Conservation (phyloP, 2,329 filamentous ascomycete genomes). For the Diplodia mutila region DNA sequence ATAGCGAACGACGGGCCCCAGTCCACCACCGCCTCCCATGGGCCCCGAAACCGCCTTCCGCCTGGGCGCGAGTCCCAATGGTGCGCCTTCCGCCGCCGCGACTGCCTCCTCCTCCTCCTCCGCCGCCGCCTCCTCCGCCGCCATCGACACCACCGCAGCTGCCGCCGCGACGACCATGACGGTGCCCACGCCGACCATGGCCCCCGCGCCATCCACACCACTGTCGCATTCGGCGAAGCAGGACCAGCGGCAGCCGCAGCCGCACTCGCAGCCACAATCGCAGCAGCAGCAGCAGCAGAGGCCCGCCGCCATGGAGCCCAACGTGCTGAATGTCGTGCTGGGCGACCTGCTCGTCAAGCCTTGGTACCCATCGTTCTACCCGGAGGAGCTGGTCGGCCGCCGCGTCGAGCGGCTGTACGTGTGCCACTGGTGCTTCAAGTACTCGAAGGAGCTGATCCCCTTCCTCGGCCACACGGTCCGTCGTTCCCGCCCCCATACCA, state of each 20-base stretch:
- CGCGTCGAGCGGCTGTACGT: constrained; percentile 69
- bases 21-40: constrained; percentile 22
- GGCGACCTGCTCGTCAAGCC: constrained; percentile 83
- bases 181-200: constrained; percentile 7
- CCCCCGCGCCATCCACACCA: background rate
- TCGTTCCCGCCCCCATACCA: background rate
- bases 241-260: background rate
- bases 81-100: background rate
- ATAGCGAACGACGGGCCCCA: background rate
- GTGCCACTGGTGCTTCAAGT: constrained; percentile 93
- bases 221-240: background rate
- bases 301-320: constrained; percentile 59
- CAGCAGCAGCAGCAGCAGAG: background rate
- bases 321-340: constrained; percentile 84
- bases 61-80: constrained; percentile 23
- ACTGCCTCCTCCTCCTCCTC: background rate
- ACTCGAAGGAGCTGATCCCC: constrained; percentile 63
- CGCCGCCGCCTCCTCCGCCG: background rate
- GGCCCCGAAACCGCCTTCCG: constrained; percentile 19
- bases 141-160: background rate
- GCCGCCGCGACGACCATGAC: background rate
- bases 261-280: background rate
- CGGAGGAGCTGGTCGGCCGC: constrained; percentile 62
- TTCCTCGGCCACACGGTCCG: constrained; percentile 53
- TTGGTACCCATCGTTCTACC: constrained; percentile 92